Evolutionary conservation across 2,329 filamentous ascomycete species (phyloP).

Genomic region (Venturia aucupariae): DNA sequence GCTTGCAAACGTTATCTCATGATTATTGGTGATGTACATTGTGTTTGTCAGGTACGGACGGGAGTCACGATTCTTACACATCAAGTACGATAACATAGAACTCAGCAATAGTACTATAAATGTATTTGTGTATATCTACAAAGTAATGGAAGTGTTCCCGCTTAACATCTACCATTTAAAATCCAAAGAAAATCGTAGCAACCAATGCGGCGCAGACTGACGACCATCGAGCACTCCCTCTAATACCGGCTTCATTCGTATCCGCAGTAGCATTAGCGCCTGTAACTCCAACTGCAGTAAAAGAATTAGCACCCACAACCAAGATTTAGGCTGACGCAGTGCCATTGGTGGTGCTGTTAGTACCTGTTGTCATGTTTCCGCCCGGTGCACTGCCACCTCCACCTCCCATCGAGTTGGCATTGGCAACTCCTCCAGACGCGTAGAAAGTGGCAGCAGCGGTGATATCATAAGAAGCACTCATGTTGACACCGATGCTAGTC

Average conservation of each 20-base stretch:
- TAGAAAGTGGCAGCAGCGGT: constrained; percentile 9
- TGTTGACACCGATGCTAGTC: constrained; percentile 15
- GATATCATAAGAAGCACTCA: background rate
- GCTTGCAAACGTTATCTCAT: no score
- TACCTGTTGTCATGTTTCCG: background rate
- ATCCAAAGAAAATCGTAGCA: background rate
- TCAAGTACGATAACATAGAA: no score
- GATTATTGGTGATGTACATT: no score
- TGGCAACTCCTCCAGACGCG: constrained; percentile 9
- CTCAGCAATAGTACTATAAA: no score
- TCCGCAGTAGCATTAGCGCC: background rate
- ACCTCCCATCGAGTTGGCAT: constrained; percentile 8
- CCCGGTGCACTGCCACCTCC: background rate
- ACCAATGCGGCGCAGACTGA: background rate
- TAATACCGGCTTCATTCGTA: background rate
- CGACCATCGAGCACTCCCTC: background rate
- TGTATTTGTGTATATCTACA: background rate
- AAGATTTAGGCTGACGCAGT: background rate
- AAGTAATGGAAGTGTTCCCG: background rate
- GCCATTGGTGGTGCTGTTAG: background rate
- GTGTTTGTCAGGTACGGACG: no score
- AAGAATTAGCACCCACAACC: background rate
- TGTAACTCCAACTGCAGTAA: background rate
- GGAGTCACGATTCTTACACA: no score
- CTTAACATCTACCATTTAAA: background rate